A percentile compares a stretch with the other conserved stretches of the same genome.
Conservation (phyloP, 169 alveolate species). For the Plasmodium inui region DNA sequence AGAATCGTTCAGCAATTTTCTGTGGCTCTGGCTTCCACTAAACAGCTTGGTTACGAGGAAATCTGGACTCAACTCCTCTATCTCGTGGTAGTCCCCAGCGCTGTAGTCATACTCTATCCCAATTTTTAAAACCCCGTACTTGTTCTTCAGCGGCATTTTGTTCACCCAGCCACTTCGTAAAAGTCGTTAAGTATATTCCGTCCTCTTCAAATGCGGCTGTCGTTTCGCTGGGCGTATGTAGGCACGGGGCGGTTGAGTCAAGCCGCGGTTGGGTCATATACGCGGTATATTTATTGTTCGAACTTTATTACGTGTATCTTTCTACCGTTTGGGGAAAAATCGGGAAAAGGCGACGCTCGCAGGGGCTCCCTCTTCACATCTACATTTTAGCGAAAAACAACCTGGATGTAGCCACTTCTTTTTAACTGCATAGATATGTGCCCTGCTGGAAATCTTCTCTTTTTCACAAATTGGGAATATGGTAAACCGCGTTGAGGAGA, state of each 20-base stretch:
- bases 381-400: neutral
- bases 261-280: neutral
- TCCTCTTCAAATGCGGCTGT: neutral
- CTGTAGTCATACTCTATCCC: constrained; percentile 56
- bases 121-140: constrained; percentile 46
- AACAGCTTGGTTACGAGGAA: constrained; percentile 45
- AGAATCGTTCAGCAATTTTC: neutral
- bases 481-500: neutral
- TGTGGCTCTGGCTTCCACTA: neutral
- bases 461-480: neutral
- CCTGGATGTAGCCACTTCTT: neutral
- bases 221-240: neutral
- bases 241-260: neutral
- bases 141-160: constrained; percentile 67
- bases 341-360: neutral
- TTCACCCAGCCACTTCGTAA: neutral
- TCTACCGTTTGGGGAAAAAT: neutral
- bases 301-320: neutral
- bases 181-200: neutral
- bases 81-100: neutral
- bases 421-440: neutral
- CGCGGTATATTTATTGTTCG: neutral
- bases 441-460: neutral
- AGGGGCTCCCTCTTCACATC: neutral
- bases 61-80: constrained; percentile 26